Evolutionary conservation across 169 alveolate species (phyloP).

Genomic region (Plasmodium coatneyi): DNA sequence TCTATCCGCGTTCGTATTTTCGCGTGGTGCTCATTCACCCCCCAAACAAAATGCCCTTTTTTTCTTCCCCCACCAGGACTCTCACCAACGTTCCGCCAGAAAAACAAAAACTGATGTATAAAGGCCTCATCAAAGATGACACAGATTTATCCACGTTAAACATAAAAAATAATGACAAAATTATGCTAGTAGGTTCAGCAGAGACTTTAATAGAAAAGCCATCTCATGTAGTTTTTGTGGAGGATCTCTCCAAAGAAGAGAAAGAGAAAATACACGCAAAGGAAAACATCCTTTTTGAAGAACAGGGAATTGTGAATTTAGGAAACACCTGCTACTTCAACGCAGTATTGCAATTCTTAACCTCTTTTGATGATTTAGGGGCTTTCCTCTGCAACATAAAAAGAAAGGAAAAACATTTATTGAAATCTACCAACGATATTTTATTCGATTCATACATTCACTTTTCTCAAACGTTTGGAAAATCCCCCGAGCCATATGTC

Average conservation of each 20-base stretch:
- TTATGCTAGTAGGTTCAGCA: conserved; percentile 94
- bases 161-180: conserved; percentile 85
- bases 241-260: conserved; percentile 94
- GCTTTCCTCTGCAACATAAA: conserved; percentile 71
- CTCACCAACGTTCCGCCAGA: conserved; percentile 94
- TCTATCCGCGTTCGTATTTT: background rate
- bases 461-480: conserved; percentile 77
- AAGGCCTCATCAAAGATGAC: conserved; percentile 88
- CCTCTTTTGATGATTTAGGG: conserved; percentile 85
- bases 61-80: conserved; percentile 65
- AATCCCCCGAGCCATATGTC: conserved; percentile 73
- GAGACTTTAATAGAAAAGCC: conserved; percentile 87
- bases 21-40: background rate
- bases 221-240: conserved; percentile 89
- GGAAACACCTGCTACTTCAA: conserved; percentile 97
- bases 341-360: conserved; percentile 89
- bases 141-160: conserved; percentile 85
- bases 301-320: conserved; percentile 92
- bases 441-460: conserved; percentile 77
- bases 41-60: background rate
- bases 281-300: conserved; percentile 36
- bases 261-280: conserved; percentile 86
- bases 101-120: conserved; percentile 92
- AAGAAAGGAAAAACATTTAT: conserved; percentile 23
- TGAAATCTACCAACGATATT: conserved; percentile 33